Evolutionary conservation across 129 eudicot species (phyloP), one percentile per base, ranked within the genome.

Genomic region (Escallonia rubra): DNA sequence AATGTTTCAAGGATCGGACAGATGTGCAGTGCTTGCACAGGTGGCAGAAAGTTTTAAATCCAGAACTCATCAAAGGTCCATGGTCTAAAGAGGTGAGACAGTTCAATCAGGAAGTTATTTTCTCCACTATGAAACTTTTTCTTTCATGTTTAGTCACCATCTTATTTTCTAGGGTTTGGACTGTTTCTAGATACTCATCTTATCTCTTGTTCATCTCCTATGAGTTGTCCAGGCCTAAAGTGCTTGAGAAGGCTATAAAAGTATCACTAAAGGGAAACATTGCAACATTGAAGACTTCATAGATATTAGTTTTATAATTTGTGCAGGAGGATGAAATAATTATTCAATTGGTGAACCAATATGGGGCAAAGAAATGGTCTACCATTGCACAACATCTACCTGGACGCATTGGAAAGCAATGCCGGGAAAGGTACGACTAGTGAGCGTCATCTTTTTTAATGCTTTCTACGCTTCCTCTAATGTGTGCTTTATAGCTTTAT

Each of bases 391-490:
- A 88, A 65, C 83, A 76, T 80, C 74, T 91, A 72, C 84, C 86
- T 66, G 96, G 97, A n/a, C 97, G 97, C 64, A 91, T 85, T 51
- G 97, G 97, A 48, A 85, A 91, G 72, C 97, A 91, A 67, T 91
- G 97, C 66, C 88, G 97, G 16, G 97, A 91, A 80, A 81, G 97
- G 97, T 91, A 71, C 68, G 70, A 58, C 54, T 48, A 45, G 61
- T 58, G 59, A 43, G 51, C 66, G 23, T 74, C 40, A 16, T 52
- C 12, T 15, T 68, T 44, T 45, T 56, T 7, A 15, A 8, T 4
- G 12, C 48, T 10, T 61, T 60, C 39, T 41, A 43, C 34, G 34
- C 34, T 23, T 23, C 34, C 34, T 23, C 34, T 23, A 1, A 23
- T 23, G 34, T 23, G 34, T 23, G 34, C 34, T 23, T 23, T 23